phyloP scores from a whole-genome alignment of 495 filamentous ascomycete genomes.

The Aspergillus ellipticus region DNA sequence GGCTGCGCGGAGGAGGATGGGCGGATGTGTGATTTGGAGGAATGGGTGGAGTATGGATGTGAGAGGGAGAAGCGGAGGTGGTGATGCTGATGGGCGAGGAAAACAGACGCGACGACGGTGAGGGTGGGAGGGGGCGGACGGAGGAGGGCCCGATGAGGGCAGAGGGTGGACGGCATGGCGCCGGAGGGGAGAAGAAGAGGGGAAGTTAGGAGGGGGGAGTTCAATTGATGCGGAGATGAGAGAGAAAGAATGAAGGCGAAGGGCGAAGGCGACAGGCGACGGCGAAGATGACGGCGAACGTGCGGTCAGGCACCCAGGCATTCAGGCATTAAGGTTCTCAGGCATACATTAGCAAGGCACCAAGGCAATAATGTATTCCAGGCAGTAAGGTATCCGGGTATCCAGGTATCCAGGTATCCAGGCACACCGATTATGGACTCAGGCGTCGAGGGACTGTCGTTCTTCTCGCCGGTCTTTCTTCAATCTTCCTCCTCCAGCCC shows the following conservation, averaged over 20 bases:
- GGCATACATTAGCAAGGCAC: neutral
- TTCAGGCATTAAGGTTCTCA: neutral
- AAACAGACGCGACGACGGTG: neutral
- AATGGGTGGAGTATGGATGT: neutral
- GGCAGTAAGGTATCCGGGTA: no score
- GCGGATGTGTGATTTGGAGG: conserved; percentile 20
- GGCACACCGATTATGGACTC: no score
- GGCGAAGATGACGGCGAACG: neutral
- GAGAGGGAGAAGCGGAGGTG: neutral
- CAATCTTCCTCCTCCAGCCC: no score
- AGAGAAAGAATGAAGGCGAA: neutral
- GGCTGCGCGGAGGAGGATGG: conserved; percentile 20
- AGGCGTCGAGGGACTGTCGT: no score
- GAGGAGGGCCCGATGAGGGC: conserved; percentile 1
- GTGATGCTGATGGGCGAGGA: neutral
- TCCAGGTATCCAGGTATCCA: no score
- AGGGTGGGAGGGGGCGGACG: conserved; percentile 1
- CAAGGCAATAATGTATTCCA: no score
- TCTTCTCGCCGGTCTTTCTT: no score
- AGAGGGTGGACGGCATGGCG: conserved; percentile 11
- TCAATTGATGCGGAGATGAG: neutral
- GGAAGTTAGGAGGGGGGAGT: neutral
- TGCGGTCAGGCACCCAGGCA: neutral
- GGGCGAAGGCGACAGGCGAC: neutral
- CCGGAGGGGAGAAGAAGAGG: neutral